These are phyloP conservation scores for Phialophora verrucosa DNA, from an alignment of 2,329 filamentous ascomycete species.

Conservation along the genomic window DNA sequence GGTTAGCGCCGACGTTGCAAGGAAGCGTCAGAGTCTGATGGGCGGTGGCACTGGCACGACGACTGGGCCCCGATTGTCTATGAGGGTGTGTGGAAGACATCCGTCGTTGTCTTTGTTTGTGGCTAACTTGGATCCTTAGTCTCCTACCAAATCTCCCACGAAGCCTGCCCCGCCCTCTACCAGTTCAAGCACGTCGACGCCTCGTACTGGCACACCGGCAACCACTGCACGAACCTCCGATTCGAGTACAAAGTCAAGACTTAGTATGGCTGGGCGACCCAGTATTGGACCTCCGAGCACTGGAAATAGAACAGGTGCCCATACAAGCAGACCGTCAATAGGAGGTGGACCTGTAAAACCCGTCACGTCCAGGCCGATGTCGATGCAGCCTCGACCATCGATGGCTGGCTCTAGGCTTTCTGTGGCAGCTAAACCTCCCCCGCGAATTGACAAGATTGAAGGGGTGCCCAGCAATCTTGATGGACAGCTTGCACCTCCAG, in stretches of 20 bases:
- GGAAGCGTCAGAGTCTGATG: conserved; percentile 70
- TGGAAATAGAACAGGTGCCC: conserved; percentile 20
- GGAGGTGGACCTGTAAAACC: conserved; percentile 25
- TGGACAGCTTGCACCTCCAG: conserved; percentile 21
- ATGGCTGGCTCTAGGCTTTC: conserved; percentile 37
- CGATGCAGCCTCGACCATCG: conserved; percentile 48
- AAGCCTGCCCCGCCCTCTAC: conserved; percentile 66
- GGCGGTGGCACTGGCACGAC: conserved; percentile 65
- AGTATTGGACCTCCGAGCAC: conserved; percentile 70
- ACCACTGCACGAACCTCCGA: conserved; percentile 55
- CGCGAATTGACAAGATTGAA: conserved; percentile 14
- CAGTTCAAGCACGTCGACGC: conserved; percentile 62
- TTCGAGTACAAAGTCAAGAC: conserved; percentile 58
- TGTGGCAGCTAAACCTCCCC: conserved; percentile 10
- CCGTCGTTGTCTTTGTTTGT: background rate
- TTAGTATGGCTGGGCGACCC: conserved; percentile 62
- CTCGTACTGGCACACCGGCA: conserved; percentile 69
- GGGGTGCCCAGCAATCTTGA: background rate
- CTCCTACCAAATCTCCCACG: conserved; percentile 78
- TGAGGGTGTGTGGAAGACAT: conserved; percentile 44
- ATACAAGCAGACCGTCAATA: conserved; percentile 28
- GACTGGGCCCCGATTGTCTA: conserved; percentile 42
- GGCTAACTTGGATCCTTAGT: conserved; percentile 54
- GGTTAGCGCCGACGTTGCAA: conserved; percentile 61
- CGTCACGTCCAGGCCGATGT: conserved; percentile 42